phyloP scores from a whole-genome alignment of 1,284 basidiomycete genomes.

The Macrocybe sp. region DNA sequence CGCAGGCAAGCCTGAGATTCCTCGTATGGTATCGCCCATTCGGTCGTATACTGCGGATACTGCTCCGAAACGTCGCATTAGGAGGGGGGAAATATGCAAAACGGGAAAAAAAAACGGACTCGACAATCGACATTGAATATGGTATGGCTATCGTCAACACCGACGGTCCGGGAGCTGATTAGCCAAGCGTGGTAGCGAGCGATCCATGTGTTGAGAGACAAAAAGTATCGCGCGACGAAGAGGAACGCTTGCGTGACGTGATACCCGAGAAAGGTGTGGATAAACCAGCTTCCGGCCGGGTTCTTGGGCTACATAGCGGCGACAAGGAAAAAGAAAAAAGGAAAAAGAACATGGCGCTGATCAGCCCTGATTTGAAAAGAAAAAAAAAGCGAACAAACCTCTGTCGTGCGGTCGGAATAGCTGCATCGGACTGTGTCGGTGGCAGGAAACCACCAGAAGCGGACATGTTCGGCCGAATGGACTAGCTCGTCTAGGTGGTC shows the following conservation, averaged over 20 bases:
- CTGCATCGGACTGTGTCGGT: slow-evolving; percentile 72
- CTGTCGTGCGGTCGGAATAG: slow-evolving; percentile 69
- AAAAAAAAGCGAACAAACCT: slow-evolving; percentile 51
- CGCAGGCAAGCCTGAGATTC: slow-evolving; percentile 62
- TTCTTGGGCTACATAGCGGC: slow-evolving; percentile 29
- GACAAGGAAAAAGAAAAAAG: neutral
- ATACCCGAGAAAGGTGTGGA: slow-evolving; percentile 63
- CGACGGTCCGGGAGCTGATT: slow-evolving; percentile 38
- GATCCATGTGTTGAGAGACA: slow-evolving; percentile 50
- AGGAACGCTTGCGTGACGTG: slow-evolving; percentile 80
- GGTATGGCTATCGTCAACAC: slow-evolving; percentile 69
- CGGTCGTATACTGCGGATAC: slow-evolving; percentile 87
- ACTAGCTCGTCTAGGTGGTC: slow-evolving; percentile 53
- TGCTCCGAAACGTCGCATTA: slow-evolving; percentile 22
- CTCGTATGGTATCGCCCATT: slow-evolving; percentile 86
- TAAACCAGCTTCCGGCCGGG: slow-evolving; percentile 58
- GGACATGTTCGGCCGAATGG: slow-evolving; percentile 74
- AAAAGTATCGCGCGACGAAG: slow-evolving; percentile 60
- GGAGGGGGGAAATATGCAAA: slow-evolving; percentile 12
- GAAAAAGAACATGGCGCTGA: neutral
- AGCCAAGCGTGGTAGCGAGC: slow-evolving; percentile 62
- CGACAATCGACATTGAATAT: slow-evolving; percentile 85
- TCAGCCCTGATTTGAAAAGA: slow-evolving; percentile 8
- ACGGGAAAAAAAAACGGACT: slow-evolving; percentile 37
- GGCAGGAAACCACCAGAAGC: slow-evolving; percentile 96